A percentile compares a stretch with the other conserved stretches of the same genome.
Evolutionary conservation across 495 filamentous ascomycete genomes (phyloP).

Genomic region (Penicillium nucicola): DNA sequence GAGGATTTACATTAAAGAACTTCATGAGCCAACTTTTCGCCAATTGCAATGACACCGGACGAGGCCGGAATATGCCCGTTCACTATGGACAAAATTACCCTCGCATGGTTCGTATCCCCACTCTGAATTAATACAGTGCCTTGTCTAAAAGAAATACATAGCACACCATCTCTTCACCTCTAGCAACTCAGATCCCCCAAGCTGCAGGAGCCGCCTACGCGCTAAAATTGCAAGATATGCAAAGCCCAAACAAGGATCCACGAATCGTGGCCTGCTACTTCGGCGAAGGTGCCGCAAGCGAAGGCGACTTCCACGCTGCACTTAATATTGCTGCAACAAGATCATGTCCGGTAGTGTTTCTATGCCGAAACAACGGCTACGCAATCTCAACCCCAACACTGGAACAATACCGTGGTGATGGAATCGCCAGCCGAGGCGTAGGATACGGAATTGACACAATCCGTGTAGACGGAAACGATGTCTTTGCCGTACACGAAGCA

Average conservation of each 20-base stretch:
- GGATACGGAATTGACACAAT: conserved; percentile 98
- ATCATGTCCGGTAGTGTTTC: conserved; percentile 86
- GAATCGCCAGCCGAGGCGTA: conserved; percentile 90
- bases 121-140: neutral
- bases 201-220: conserved; percentile 93
- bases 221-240: conserved; percentile 77
- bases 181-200: conserved; percentile 96
- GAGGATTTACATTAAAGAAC: conserved; percentile 79
- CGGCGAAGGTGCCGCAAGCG: conserved; percentile 94
- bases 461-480: conserved; percentile 94
- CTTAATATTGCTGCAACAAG: conserved; percentile 95
- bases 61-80: conserved; percentile 94
- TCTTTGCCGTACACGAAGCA: conserved; percentile 87
- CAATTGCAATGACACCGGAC: conserved; percentile 75
- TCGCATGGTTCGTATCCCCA: conserved; percentile 61
- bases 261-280: conserved; percentile 88
- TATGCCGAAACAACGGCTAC: conserved; percentile 97
- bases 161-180: conserved; percentile 91
- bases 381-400: conserved; percentile 93
- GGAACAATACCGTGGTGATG: conserved; percentile 96
- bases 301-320: conserved; percentile 97
- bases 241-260: conserved; percentile 62
- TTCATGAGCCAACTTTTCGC: conserved; percentile 97
- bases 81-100: conserved; percentile 85
- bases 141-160: conserved; percentile 20